Percentiles rank a stretch among this genome's conserved stretches.
These are phyloP conservation scores for Chytriomyces confervae DNA, from an alignment of 192 early-diverging fungal species.

Conservation along the genomic window DNA sequence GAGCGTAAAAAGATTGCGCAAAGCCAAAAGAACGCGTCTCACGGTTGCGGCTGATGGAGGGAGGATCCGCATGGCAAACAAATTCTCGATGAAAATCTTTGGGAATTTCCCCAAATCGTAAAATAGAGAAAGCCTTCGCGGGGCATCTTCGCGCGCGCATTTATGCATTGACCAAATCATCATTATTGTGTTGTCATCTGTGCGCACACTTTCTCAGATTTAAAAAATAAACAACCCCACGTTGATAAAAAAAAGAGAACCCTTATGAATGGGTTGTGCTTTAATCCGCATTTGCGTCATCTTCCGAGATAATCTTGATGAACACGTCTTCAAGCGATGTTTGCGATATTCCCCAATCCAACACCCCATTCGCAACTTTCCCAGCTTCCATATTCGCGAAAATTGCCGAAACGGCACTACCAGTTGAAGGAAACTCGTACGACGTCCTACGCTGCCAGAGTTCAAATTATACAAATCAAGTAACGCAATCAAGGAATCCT, in stretches of 20 bases:
- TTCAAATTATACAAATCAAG: neutral
- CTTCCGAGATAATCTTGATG: constrained; percentile 32
- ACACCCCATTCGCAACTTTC: constrained; percentile 63
- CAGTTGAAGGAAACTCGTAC: constrained; percentile 63
- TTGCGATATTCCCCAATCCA: constrained; percentile 75
- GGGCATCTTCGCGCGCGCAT: too few species aligned
- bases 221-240: too few species aligned
- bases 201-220: too few species aligned
- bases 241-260: too few species aligned
- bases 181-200: too few species aligned
- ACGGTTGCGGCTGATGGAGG: constrained; percentile 1
- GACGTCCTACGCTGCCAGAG: constrained; percentile 37
- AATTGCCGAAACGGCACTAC: constrained; percentile 52
- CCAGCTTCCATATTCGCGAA: constrained; percentile 67
- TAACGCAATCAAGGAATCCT: neutral
- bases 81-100: neutral
- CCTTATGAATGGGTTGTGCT: neutral
- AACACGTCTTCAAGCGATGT: constrained; percentile 67
- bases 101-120: too few species aligned
- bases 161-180: too few species aligned
- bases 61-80: neutral
- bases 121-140: too few species aligned
- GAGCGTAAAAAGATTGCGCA: neutral
- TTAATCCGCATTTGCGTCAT: constrained; percentile 37
- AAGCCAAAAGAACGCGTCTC: neutral